phyloP scores from a whole-genome alignment of 352 stramenopile genomes.

The Phytophthora uliginosa region DNA sequence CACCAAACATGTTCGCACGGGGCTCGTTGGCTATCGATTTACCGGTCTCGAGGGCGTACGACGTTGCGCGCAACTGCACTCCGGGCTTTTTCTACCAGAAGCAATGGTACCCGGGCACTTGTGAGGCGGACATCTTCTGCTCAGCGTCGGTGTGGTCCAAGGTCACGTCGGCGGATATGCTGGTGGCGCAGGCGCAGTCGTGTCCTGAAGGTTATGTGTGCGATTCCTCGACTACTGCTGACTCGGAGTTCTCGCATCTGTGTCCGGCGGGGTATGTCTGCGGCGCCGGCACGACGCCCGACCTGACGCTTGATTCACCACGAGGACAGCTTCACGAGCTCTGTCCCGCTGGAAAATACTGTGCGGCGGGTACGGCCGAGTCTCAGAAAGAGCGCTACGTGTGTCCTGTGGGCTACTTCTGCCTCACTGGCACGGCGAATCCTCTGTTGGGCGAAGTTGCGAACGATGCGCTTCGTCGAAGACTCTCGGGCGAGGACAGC shows the following conservation, averaged over 20 bases:
- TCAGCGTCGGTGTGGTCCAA: conserved; percentile 46
- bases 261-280: conserved; percentile 96
- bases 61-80: conserved; percentile 95
- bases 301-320: conserved; percentile 91
- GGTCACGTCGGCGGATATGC: conserved; percentile 22
- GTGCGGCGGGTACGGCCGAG: conserved; percentile 86
- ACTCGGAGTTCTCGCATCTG: conserved; percentile 71
- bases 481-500: conserved; percentile 63
- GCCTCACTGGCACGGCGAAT: conserved; percentile 94
- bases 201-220: conserved; percentile 97
- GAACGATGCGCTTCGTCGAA: conserved; percentile 90
- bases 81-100: conserved; percentile 91
- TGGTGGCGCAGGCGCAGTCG: conserved; percentile 88
- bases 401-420: conserved; percentile 96
- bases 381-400: conserved; percentile 77
- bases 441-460: conserved; percentile 89
- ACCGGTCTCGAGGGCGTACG: conserved; percentile 81
- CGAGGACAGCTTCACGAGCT: conserved; percentile 90
- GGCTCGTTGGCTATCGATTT: conserved; percentile 92
- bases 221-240: conserved; percentile 91
- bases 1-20: conserved; percentile 87
- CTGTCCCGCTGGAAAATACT: conserved; percentile 93
- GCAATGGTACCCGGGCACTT: conserved; percentile 97
- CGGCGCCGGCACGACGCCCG: conserved; percentile 94
- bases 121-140: conserved; percentile 97